Conservation (phyloP, 805 yeast genomes). For the Candida ponderosae region DNA sequence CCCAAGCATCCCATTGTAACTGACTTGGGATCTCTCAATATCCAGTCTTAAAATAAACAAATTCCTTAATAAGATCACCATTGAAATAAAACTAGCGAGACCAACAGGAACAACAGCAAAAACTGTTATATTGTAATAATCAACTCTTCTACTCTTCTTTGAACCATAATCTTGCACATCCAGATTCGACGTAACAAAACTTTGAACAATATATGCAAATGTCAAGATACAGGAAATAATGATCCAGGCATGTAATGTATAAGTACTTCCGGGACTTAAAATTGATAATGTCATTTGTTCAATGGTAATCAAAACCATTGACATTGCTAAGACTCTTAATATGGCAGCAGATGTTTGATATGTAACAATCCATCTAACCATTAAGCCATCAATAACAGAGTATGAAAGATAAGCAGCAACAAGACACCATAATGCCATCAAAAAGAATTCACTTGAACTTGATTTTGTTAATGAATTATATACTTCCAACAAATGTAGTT, state of each 20-base stretch:
- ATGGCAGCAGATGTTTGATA: conserved; percentile 87
- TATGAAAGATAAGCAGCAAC: conserved; percentile 82
- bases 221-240: conserved; percentile 82
- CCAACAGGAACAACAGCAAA: conserved; percentile 99
- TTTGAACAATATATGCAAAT: conserved; percentile 72
- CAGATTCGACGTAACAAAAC: conserved; percentile 75
- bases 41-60: conserved; percentile 70
- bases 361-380: conserved; percentile 90
- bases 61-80: conserved; percentile 75
- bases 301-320: conserved; percentile 60
- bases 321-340: conserved; percentile 76
- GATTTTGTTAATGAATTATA: conserved; percentile 39
- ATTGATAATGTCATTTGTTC: conserved; percentile 63
- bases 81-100: conserved; percentile 84
- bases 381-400: conserved; percentile 78
- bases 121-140: conserved; percentile 81
- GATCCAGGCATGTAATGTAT: conserved; percentile 86
- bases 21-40: conserved; percentile 17
- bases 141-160: conserved; percentile 52
- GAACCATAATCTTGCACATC: conserved; percentile 28
- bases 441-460: conserved; percentile 66
- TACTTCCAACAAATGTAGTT: conserved; percentile 19
- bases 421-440: conserved; percentile 88
- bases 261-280: conserved; percentile 63
- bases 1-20: too few relatives aligned